A percentile compares a stretch with the other conserved stretches of the same genome.
These are phyloP conservation scores for Neolentinus lepideus DNA, from an alignment of 1,284 basidiomycete species.

Conservation along the genomic window DNA sequence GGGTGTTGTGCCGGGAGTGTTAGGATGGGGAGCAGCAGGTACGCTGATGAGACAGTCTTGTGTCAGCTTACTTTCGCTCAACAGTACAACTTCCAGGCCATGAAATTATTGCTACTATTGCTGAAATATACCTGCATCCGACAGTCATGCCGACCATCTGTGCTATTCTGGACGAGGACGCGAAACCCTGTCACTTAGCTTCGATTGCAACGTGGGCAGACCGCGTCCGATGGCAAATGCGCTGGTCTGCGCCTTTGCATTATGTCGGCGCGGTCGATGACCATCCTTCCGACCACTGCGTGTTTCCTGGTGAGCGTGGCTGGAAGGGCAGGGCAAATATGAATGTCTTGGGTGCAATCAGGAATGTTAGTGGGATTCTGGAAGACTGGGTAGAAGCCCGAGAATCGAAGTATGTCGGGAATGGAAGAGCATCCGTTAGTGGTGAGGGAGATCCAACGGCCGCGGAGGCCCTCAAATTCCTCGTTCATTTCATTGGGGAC, in stretches of 20 bases:
- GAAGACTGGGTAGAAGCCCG: slow-evolving; percentile 31
- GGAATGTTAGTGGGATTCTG: slow-evolving; percentile 63
- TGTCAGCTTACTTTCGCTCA: not conserved
- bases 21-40: slow-evolving; percentile 14
- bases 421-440: not conserved
- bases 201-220: slow-evolving; percentile 88
- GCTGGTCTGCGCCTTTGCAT: slow-evolving; percentile 68
- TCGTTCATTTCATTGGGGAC: slow-evolving; percentile 88
- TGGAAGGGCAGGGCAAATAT: slow-evolving; percentile 64
- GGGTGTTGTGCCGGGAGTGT: slow-evolving; percentile 3
- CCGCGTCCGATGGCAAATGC: slow-evolving; percentile 43
- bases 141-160: slow-evolving; percentile 66
- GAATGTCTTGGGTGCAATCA: slow-evolving; percentile 72
- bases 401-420: slow-evolving; percentile 11
- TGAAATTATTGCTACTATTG: slow-evolving; percentile 89
- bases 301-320: slow-evolving; percentile 70
- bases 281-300: slow-evolving; percentile 68
- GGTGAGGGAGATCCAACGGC: slow-evolving; percentile 18
- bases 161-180: slow-evolving; percentile 51
- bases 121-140: slow-evolving; percentile 84
- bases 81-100: slow-evolving; percentile 48
- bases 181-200: slow-evolving; percentile 64
- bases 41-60: not conserved
- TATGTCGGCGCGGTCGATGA: slow-evolving; percentile 74
- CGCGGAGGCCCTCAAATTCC: slow-evolving; percentile 77